Conservation (phyloP, 2,329 filamentous ascomycete genomes). For the Chaetomium sp. region DNA sequence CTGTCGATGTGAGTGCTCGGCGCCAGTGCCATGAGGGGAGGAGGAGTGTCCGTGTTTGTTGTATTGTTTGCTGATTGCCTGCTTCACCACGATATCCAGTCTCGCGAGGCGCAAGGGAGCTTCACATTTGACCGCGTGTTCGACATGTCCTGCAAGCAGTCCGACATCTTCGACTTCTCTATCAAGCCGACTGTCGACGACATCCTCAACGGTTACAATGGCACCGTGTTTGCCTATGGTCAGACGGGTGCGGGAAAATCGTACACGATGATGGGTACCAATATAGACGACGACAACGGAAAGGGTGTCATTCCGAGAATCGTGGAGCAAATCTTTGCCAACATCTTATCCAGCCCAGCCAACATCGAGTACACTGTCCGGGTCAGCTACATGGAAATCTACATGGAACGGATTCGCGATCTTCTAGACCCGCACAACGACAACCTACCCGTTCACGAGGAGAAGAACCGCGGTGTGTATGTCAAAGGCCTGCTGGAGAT, state of each 20-base stretch:
- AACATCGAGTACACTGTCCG: slow-evolving; percentile 98
- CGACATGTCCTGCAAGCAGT: slow-evolving; percentile 83
- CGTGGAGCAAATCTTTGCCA: slow-evolving; percentile 94
- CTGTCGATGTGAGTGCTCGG: slow-evolving; percentile 61
- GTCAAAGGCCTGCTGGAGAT: slow-evolving; percentile 93
- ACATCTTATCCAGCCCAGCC: slow-evolving; percentile 82
- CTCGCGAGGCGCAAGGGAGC: slow-evolving; percentile 70
- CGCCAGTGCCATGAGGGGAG: too few relatives aligned
- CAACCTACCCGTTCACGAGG: slow-evolving; percentile 95
- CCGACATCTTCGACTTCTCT: slow-evolving; percentile 96
- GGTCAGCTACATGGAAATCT: slow-evolving; percentile 99
- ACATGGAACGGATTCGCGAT: slow-evolving; percentile 98
- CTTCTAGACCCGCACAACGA: slow-evolving; percentile 87
- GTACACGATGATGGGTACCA: slow-evolving; percentile 96
- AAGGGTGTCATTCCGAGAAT: slow-evolving; percentile 96
- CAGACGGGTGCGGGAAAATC: slow-evolving; percentile 98
- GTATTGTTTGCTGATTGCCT: slow-evolving; percentile 23
- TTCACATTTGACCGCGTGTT: slow-evolving; percentile 99
- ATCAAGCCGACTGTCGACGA: slow-evolving; percentile 95
- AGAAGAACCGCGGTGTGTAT: slow-evolving; percentile 92
- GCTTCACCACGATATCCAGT: slow-evolving; percentile 41
- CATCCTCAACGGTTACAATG: slow-evolving; percentile 98
- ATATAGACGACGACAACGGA: slow-evolving; percentile 81
- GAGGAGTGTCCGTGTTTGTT: slow-evolving; percentile 1
- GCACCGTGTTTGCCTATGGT: slow-evolving; percentile 96